A percentile compares a stretch with the other conserved stretches of the same genome.
phyloP scores from a whole-genome alignment of 345 rosid genomes.

The Salix arbutifolia region DNA sequence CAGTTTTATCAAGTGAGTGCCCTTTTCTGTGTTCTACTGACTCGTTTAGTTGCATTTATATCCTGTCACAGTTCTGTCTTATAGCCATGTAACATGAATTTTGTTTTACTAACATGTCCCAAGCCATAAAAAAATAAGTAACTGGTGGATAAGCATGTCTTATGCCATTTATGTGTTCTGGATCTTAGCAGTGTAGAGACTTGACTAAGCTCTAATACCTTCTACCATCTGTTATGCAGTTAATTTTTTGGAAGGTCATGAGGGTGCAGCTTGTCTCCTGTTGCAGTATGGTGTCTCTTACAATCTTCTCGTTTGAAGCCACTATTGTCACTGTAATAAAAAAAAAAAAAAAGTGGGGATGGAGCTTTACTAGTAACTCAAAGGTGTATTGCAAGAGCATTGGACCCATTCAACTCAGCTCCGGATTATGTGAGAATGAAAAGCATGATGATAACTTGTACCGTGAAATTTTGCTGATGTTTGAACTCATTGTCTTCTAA shows the following conservation, averaged over 20 bases:
- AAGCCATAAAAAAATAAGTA: background rate
- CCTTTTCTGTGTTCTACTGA: background rate
- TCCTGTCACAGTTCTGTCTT: background rate
- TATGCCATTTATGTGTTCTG: background rate
- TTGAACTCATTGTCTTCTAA: background rate
- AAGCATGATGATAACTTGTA: background rate
- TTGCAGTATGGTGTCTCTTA: background rate
- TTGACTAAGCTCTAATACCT: background rate
- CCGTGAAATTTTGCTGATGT: slow-evolving; percentile 4
- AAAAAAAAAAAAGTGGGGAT: background rate
- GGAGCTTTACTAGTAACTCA: background rate
- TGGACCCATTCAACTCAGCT: background rate
- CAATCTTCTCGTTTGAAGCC: background rate
- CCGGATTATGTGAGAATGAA: background rate
- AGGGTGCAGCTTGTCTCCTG: background rate
- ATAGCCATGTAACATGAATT: background rate
- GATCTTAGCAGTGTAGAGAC: background rate
- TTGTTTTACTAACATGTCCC: background rate
- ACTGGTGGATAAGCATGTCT: background rate
- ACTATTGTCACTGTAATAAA: background rate
- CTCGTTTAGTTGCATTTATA: background rate
- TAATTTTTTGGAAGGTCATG: background rate
- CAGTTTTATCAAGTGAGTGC: slow-evolving; percentile 29
- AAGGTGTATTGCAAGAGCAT: background rate
- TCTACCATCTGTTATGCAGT: background rate